Evolutionary conservation across 805 yeast genomes (phyloP).

Genomic region (Pichia nakasei): DNA sequence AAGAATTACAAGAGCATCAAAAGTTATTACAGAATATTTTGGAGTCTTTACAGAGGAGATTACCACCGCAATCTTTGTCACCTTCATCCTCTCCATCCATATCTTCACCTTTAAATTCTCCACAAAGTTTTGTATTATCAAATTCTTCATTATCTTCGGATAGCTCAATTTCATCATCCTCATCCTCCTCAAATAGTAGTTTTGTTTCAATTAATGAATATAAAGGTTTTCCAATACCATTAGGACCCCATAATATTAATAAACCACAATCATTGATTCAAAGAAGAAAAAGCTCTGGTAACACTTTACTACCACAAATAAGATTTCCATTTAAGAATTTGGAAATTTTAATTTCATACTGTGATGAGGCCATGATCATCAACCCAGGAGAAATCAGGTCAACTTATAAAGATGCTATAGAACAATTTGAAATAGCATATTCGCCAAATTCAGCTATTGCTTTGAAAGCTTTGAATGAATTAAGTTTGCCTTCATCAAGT

Average conservation of each 20-base stretch:
- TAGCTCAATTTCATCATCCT: constrained; percentile 10
- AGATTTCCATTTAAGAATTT: constrained; percentile 58
- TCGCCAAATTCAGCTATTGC: constrained; percentile 59
- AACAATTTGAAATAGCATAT: constrained; percentile 25
- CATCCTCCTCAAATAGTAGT: constrained; percentile 11
- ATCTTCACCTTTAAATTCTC: not conserved
- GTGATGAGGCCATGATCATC: constrained; percentile 66
- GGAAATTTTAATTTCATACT: constrained; percentile 48
- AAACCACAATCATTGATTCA: constrained; percentile 18
- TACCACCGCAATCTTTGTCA: constrained; percentile 20
- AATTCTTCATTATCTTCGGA: not conserved
- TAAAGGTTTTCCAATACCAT: constrained; percentile 45
- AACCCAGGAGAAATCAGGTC: constrained; percentile 56
- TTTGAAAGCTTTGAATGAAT: constrained; percentile 35
- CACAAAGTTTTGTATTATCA: not conserved
- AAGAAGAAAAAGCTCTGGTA: constrained; percentile 33
- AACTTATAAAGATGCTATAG: constrained; percentile 14
- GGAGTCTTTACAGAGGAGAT: constrained; percentile 28
- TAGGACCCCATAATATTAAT: constrained; percentile 11
- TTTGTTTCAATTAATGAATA: constrained; percentile 34
- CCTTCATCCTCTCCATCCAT: constrained; percentile 11
- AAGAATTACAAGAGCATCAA: constrained; percentile 63
- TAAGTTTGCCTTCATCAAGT: constrained; percentile 39
- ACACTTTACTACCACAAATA: constrained; percentile 27
- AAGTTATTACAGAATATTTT: constrained; percentile 37